Evolutionary conservation across 768 basidiomycete species (phyloP).

Genomic region (Lentinula raphanica): DNA sequence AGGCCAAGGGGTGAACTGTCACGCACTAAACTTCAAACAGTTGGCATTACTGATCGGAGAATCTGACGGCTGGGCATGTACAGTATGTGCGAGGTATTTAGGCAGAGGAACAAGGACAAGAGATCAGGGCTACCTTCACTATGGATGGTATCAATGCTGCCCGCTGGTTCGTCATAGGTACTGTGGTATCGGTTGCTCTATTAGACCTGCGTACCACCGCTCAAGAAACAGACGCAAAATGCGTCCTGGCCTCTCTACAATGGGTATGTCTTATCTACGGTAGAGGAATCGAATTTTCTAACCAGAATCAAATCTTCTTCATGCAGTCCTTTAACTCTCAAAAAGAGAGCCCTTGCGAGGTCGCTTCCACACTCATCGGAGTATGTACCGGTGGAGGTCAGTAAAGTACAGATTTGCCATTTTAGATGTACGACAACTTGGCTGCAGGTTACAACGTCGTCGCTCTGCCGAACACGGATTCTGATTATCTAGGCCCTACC

Average conservation of each 20-base stretch:
- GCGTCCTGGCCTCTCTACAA: conserved; percentile 13
- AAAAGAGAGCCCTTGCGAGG: conserved; percentile 40
- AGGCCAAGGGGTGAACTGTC: conserved; percentile 5
- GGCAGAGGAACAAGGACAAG: background rate
- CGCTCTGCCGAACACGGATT: conserved; percentile 19
- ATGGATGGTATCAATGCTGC: background rate
- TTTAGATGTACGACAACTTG: background rate
- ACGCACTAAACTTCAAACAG: background rate
- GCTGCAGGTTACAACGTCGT: conserved; percentile 25
- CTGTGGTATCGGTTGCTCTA: background rate
- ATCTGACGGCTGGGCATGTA: background rate
- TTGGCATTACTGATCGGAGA: background rate
- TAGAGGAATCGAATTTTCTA: background rate
- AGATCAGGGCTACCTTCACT: background rate
- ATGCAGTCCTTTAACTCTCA: conserved; percentile 30
- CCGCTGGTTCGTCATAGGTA: background rate
- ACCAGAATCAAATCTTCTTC: background rate
- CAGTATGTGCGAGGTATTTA: background rate
- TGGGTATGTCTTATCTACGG: conserved; percentile 24
- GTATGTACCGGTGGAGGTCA: conserved; percentile 37
- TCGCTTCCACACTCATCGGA: conserved; percentile 38
- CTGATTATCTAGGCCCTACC: conserved; percentile 36
- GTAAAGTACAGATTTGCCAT: conserved; percentile 15
- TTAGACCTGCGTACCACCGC: conserved; percentile 9
- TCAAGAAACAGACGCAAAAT: conserved; percentile 19